These are phyloP conservation scores for Hypoxylon sp. DNA, from an alignment of 2,329 filamentous ascomycete species.

Conservation along the genomic window DNA sequence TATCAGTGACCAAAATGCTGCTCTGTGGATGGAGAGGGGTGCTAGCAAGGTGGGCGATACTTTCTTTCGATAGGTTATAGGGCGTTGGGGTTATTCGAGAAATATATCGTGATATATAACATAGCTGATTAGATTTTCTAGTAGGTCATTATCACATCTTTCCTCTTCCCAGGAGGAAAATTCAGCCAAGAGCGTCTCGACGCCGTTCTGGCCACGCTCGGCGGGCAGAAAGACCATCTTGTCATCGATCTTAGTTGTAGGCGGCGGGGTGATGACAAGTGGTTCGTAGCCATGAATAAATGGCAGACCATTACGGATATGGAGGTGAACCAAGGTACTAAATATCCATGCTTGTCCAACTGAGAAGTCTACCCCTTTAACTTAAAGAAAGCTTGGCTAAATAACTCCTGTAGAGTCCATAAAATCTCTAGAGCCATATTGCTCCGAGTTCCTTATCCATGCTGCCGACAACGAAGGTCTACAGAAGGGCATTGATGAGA, in stretches of 20 bases:
- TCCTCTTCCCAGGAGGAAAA: conserved; percentile 85
- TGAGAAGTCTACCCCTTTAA: not conserved
- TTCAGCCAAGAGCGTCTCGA: conserved; percentile 85
- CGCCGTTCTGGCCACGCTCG: conserved; percentile 78
- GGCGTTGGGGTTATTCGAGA: not conserved
- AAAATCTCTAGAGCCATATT: conserved; percentile 84
- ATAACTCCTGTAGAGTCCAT: conserved; percentile 75
- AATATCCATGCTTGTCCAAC: conserved; percentile 1
- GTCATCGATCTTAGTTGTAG: conserved; percentile 97
- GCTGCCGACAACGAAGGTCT: conserved; percentile 97
- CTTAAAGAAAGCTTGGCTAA: not conserved
- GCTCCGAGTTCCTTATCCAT: conserved; percentile 96
- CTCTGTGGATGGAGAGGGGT: conserved; percentile 86
- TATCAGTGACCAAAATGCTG: conserved; percentile 87
- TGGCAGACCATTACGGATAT: conserved; percentile 99
- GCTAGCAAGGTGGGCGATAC: conserved; percentile 80
- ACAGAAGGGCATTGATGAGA: conserved; percentile 90
- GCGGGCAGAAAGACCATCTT: conserved; percentile 80
- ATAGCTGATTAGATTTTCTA: conserved; percentile 31
- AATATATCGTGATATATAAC: not conserved
- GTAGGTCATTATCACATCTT: conserved; percentile 97
- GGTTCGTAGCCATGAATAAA: conserved; percentile 99
- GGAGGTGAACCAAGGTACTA: conserved; percentile 85
- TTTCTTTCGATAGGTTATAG: not conserved
- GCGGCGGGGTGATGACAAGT: conserved; percentile 75